Evolutionary conservation across 441 rosid genomes (phyloP).

Genomic region (Jatropha multifida): DNA sequence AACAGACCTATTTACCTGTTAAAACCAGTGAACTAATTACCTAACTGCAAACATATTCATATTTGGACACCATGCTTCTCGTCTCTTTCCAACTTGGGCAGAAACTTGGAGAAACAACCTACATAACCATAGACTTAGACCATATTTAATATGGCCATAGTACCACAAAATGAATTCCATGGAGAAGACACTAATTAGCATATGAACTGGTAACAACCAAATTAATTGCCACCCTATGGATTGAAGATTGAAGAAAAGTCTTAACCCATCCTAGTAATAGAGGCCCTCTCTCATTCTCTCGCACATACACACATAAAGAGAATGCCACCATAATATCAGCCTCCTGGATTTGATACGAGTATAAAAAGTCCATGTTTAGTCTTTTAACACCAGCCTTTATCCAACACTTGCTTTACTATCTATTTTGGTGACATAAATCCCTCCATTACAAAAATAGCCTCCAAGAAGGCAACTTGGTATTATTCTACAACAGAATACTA

Average conservation of each 20-base stretch:
- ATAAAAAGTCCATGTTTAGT: too few relatives aligned
- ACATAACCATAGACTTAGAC: not conserved
- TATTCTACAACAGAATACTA: not conserved
- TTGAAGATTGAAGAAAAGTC: not conserved
- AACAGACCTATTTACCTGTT: not conserved
- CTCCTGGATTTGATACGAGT: too few relatives aligned
- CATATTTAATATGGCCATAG: not conserved
- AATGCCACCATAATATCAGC: too few relatives aligned
- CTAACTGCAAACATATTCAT: not conserved
- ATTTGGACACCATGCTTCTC: too few relatives aligned
- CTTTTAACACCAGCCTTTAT: too few relatives aligned
- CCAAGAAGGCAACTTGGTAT: not conserved
- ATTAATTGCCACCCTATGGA: not conserved
- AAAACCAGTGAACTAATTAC: not conserved
- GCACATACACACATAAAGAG: not conserved
- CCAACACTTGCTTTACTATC: too few relatives aligned
- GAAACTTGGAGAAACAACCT: too few relatives aligned
- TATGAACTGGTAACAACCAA: not conserved
- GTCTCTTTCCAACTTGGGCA: too few relatives aligned
- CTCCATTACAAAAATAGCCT: too few relatives aligned
- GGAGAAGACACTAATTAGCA: not conserved
- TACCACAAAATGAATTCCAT: not conserved
- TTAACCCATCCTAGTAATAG: not conserved
- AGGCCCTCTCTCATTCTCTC: not conserved
- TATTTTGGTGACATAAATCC: too few relatives aligned